Conservation (phyloP, 1,139 yeast species). For the Lodderomyces metapsilosis region DNA sequence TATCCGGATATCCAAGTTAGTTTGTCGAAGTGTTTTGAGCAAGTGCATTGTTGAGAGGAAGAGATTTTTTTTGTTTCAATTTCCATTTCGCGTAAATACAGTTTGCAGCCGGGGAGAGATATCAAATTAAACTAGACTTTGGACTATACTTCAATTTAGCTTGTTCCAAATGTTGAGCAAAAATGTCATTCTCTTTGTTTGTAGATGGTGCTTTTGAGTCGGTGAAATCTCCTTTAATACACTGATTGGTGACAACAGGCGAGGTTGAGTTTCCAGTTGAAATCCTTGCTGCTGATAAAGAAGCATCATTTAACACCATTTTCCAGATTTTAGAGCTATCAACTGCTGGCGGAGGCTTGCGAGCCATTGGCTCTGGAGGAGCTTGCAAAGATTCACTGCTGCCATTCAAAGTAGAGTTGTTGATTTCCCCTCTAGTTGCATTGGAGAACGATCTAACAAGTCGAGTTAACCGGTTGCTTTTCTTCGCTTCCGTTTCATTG, state of each 20-base stretch:
- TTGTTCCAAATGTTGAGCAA: slow-evolving; percentile 14
- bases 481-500: not conserved
- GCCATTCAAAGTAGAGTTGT: too few relatives aligned
- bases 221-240: slow-evolving; percentile 15
- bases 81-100: not conserved
- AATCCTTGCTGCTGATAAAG: slow-evolving; percentile 50
- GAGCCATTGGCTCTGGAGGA: slow-evolving; percentile 1
- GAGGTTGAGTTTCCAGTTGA: slow-evolving; percentile 41
- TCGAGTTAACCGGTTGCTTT: not conserved
- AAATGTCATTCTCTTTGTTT: slow-evolving; percentile 14
- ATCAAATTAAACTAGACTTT: not conserved
- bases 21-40: slow-evolving; percentile 23
- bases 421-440: slow-evolving; percentile 5
- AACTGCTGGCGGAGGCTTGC: slow-evolving; percentile 2
- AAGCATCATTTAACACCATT: slow-evolving; percentile 44
- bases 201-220: slow-evolving; percentile 4
- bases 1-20: slow-evolving; percentile 55
- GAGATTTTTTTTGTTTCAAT: not conserved
- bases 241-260: slow-evolving; percentile 11
- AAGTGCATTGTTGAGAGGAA: slow-evolving; percentile 22
- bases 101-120: too few relatives aligned
- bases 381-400: not conserved
- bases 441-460: slow-evolving; percentile 7
- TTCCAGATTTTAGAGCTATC: slow-evolving; percentile 28
- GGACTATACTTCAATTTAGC: slow-evolving; percentile 11